Base-by-base conservation (phyloP, 495 filamentous ascomycete genomes). In the Pseudoneurospora amorphoporcata region DNA sequence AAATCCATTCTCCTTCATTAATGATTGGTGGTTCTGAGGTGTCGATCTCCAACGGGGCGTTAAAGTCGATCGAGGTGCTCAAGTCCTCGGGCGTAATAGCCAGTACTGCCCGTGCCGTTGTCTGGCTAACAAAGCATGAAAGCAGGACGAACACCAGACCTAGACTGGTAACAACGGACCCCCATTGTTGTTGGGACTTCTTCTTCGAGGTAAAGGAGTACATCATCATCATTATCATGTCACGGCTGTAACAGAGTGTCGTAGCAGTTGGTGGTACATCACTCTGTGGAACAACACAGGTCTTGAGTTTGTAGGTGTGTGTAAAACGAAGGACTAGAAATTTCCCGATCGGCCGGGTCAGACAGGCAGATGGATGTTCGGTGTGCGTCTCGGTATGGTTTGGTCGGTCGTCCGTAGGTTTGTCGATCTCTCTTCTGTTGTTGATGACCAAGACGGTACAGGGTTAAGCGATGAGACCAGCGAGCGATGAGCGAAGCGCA, bases 1-100 rank as follows among this genome's bases (percentile, higher is more conserved):
- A 79, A 42, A 76, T 76, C 83, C 83, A 85, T 53, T 75, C 74
- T 69, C 81, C 79, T 42, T 78, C 72, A 16, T 78, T 68, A 4
- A 39, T 77, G 75, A 71, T 78, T 69, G 12, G 79, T 80, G 53
- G 77, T 75, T 70, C 81, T 74, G 43, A 77, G 12, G 53, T 75
- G 75, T 83, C 82, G 72, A 85, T 76, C 12, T 81, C 71, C 41
- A 84, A 72, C 14, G 53, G 53, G 2, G 53, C 23, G 1, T 65
- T 65, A 37, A 65, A 65, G 29, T 35, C 53, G 53, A 65, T 37
- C 0, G 14, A 65, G 14, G 14, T 17, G 53, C 53, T 65, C 53
- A 65, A 65, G 53, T 65, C 29, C 14, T 61, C 6, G 10, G 76
- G 76, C 58, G 82, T 78, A 68, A 75, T 74, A 71, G 83, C 80